Conservation (phyloP, 106 monocot genomes). For the Apostasia shenzhenica region DNA sequence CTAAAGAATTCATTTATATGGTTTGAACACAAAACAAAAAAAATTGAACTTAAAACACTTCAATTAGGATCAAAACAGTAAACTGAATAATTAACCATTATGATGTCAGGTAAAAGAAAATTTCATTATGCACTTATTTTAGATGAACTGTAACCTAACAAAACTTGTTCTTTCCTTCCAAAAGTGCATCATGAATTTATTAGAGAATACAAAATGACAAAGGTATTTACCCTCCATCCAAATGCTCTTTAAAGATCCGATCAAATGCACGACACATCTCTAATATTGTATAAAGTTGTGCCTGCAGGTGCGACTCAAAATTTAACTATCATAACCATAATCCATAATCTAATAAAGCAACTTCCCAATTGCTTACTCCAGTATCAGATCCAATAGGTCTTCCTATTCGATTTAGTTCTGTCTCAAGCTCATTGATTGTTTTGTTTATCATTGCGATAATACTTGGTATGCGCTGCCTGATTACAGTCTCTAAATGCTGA, state of each 20-base stretch:
- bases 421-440: conserved; percentile 86
- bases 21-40: too few species aligned
- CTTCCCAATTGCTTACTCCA: conserved; percentile 48
- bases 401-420: conserved; percentile 82
- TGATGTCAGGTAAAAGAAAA: too few species aligned
- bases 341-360: neutral
- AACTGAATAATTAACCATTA: too few species aligned
- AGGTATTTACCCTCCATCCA: conserved; percentile 84
- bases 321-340: conserved; percentile 1
- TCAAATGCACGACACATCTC: conserved; percentile 99
- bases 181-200: too few species aligned
- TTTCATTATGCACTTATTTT: too few species aligned
- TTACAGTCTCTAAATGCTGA: conserved; percentile 93
- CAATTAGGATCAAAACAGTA: too few species aligned
- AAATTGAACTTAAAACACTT: too few species aligned
- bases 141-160: too few species aligned
- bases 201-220: too few species aligned
- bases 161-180: too few species aligned
- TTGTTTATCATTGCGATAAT: conserved; percentile 92
- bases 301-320: conserved; percentile 35
- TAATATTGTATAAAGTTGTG: conserved; percentile 93
- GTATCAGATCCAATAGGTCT: conserved; percentile 89
- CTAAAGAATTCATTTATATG: too few species aligned
- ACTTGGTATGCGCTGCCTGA: conserved; percentile 83
- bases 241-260: conserved; percentile 92